Evolutionary conservation across 1,139 yeast species (phyloP), one percentile per base, ranked within the genome.

Genomic region (Sugiyamaella pinicola): DNA sequence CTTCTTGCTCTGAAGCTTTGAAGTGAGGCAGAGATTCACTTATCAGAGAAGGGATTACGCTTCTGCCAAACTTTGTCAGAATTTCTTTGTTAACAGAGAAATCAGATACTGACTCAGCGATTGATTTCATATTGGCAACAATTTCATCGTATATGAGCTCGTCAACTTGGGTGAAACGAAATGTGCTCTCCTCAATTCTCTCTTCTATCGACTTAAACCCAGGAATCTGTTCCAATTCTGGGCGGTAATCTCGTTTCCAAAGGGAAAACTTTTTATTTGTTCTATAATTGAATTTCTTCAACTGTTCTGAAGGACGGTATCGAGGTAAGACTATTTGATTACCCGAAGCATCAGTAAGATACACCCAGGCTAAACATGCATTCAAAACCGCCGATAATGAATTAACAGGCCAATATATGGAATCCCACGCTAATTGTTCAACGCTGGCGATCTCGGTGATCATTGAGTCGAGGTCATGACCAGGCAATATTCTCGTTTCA

Each of bases 331-430:
- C 17, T 5, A 31, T 15, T 35, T 22, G 34, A 15, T 22, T 26
- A 4, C 18, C 10, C 2, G 28, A 19, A 17, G 13, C 12, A 22
- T 28, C 39, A 15, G 49, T 34, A 21, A 45, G 35, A 45, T 45
- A 35, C 4, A 17, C 22, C 49, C 42, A 45, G n/a, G 42, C 49
- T 28, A 15, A 22, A 15, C 49, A 45, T 13, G 26, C 49, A 24
- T 45, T 45, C n/a, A 45, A 34, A 7, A 45, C 49, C 7, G 49
- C 41, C n/a, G 49, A 45, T 22, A 45, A 19, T 15, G 49, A 45
- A 34, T 45, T 45, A 15, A 45, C 49, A 15, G 49, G 49, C 49
- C 49, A 45, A 15, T 45, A 45, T 13, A 45, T 22, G n/a, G 39
- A 45, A 24, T 45, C 41, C 49, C 49, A 45, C 8, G 40, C 12